Conservation (phyloP, 805 yeast species). For the Barnettozyma botsteinii region DNA sequence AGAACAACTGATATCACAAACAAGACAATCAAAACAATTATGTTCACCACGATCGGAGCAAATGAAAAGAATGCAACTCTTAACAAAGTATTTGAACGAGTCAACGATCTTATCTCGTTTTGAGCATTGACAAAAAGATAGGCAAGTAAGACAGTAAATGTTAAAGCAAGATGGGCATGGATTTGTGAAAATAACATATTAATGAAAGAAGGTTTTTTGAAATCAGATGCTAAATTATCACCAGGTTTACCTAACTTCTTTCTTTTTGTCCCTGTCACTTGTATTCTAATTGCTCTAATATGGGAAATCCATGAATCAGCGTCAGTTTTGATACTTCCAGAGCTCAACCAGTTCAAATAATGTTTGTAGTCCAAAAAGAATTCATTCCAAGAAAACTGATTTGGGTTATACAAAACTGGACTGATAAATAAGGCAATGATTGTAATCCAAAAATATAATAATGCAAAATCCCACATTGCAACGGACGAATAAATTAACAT, state of each 20-base stretch:
- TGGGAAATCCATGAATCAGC: slow-evolving; percentile 41
- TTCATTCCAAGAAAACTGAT: slow-evolving; percentile 58
- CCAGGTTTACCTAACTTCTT: slow-evolving; percentile 33
- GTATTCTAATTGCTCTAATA: slow-evolving; percentile 45
- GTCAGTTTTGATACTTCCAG: slow-evolving; percentile 41
- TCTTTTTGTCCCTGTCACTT: slow-evolving; percentile 51
- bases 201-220: slow-evolving; percentile 43
- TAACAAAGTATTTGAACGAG: slow-evolving; percentile 36
- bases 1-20: slow-evolving; percentile 37
- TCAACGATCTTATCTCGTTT: slow-evolving; percentile 33
- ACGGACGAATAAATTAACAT: slow-evolving; percentile 52
- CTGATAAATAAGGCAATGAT: slow-evolving; percentile 47
- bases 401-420: slow-evolving; percentile 61
- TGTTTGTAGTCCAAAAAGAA: slow-evolving; percentile 55
- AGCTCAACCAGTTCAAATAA: slow-evolving; percentile 37
- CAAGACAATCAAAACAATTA: slow-evolving; percentile 32
- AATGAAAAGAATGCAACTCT: slow-evolving; percentile 40
- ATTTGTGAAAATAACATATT: slow-evolving; percentile 38
- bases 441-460: slow-evolving; percentile 61
- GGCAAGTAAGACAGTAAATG: slow-evolving; percentile 36
- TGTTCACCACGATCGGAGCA: slow-evolving; percentile 44
- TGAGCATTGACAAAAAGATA: slow-evolving; percentile 51
- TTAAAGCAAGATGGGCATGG: slow-evolving; percentile 32
- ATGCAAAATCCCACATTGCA: slow-evolving; percentile 54
- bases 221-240: slow-evolving; percentile 37